Conservation (phyloP, 1,284 basidiomycete genomes). For the Sporisorium reilianum region DNA sequence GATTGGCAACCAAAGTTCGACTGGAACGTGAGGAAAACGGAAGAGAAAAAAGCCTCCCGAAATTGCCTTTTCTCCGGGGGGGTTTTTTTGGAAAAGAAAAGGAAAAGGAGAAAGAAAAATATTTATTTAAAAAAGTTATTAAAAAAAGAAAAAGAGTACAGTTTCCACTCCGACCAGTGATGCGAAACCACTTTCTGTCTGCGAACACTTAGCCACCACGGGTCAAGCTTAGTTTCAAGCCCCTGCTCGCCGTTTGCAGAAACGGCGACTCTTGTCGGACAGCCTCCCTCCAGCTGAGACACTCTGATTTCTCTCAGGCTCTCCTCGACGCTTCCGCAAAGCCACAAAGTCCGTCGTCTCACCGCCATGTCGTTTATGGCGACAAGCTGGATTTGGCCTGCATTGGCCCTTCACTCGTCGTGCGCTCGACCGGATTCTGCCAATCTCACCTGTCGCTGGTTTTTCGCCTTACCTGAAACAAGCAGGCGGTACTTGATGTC, state of each 20-base stretch:
- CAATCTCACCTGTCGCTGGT: not conserved
- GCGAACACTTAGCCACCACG: constrained; percentile 1
- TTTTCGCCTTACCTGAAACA: not conserved
- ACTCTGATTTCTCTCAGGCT: constrained; percentile 1
- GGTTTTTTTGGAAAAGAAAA: constrained; percentile 4
- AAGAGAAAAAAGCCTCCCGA: too few species aligned
- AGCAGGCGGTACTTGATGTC: not conserved
- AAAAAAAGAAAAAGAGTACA: not conserved
- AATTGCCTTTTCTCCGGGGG: not conserved
- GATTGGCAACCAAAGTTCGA: too few species aligned
- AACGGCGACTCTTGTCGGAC: constrained; percentile 5
- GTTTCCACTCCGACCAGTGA: constrained; percentile 17
- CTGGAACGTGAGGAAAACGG: too few species aligned
- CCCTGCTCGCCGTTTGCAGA: constrained; percentile 15
- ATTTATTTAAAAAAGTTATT: not conserved
- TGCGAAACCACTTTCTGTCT: constrained; percentile 24
- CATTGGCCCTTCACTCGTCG: not conserved
- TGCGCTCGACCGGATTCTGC: not conserved
- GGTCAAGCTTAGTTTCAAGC: not conserved
- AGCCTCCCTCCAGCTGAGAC: constrained; percentile 13
- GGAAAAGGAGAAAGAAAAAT: not conserved
- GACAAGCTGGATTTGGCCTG: not conserved
- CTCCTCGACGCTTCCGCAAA: constrained; percentile 8
- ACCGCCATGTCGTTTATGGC: not conserved
- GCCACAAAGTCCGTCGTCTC: constrained; percentile 14